phyloP scores from a whole-genome alignment of 768 basidiomycete genomes.

The Xerocomus brunneocitrinus region DNA sequence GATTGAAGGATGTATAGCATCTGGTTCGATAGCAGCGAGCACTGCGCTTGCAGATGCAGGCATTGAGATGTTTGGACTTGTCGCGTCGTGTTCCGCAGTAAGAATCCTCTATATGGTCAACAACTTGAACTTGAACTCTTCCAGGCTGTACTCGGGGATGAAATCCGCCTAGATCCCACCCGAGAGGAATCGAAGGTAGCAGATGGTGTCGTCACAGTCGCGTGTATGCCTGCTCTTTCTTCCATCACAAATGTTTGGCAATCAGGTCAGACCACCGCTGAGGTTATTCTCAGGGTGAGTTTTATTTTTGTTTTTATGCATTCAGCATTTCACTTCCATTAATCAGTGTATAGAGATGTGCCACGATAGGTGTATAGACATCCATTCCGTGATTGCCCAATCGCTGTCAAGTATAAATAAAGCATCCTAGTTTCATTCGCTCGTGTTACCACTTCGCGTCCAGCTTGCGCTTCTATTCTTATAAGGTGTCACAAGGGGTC shows the following conservation, averaged over 20 bases:
- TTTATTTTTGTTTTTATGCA: slow-evolving; percentile 14
- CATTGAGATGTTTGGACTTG: slow-evolving; percentile 86
- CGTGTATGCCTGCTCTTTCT: slow-evolving; percentile 85
- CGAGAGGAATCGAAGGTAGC: slow-evolving; percentile 58
- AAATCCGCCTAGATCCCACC: slow-evolving; percentile 79
- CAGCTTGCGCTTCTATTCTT: not conserved
- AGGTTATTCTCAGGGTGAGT: slow-evolving; percentile 54
- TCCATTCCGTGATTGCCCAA: slow-evolving; percentile 71
- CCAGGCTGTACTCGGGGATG: slow-evolving; percentile 53
- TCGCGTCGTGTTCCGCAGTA: slow-evolving; percentile 78
- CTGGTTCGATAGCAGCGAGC: slow-evolving; percentile 83
- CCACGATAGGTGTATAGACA: slow-evolving; percentile 65
- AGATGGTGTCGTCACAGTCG: slow-evolving; percentile 65
- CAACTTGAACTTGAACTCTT: slow-evolving; percentile 3
- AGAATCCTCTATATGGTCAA: slow-evolving; percentile 16
- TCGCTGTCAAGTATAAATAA: slow-evolving; percentile 43
- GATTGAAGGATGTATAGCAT: slow-evolving; percentile 81
- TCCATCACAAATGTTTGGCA: slow-evolving; percentile 86
- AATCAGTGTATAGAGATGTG: slow-evolving; percentile 66
- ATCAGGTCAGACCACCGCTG: slow-evolving; percentile 58
- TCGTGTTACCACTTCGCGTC: not conserved
- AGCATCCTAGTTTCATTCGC: slow-evolving; percentile 4
- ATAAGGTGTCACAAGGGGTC: not conserved
- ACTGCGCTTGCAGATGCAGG: slow-evolving; percentile 91
- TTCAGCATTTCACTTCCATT: not conserved